These are phyloP conservation scores for Cryphonectria radicalis DNA, from an alignment of 2,329 filamentous ascomycete genomes.

Conservation along the genomic window DNA sequence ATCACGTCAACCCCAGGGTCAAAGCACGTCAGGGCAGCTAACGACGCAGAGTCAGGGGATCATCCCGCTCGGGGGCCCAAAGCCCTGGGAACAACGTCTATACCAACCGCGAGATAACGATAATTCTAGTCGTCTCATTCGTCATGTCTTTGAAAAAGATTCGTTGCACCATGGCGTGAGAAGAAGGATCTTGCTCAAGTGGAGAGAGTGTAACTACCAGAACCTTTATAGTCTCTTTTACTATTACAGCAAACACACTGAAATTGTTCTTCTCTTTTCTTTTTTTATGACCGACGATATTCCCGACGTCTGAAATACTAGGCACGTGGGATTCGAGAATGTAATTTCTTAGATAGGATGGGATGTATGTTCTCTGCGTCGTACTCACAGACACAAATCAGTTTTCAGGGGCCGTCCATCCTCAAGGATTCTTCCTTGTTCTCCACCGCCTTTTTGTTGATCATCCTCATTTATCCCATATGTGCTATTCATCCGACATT, in stretches of 20 bases:
- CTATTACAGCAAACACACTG: not conserved
- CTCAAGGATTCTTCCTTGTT: not conserved
- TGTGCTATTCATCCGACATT: not conserved
- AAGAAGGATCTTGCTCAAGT: not conserved
- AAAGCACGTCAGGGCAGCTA: constrained; percentile 11
- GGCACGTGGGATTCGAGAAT: not conserved
- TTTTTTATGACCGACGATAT: not conserved
- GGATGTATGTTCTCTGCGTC: not conserved
- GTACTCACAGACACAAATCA: not conserved
- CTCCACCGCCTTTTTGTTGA: not conserved
- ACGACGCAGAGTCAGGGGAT: not conserved
- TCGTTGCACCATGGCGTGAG: not conserved
- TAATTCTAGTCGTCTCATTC: not conserved
- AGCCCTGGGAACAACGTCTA: not conserved
- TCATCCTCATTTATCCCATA: not conserved
- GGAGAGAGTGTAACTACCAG: not conserved
- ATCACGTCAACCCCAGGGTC: constrained; percentile 20
- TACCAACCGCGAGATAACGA: not conserved
- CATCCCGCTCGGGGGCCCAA: not conserved
- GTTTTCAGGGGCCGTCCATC: not conserved
- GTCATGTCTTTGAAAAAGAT: not conserved
- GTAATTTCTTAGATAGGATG: not conserved
- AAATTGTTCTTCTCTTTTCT: not conserved
- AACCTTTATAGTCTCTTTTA: not conserved
- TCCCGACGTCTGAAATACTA: not conserved